A percentile compares a stretch with the other conserved stretches of the same genome.
phyloP scores from a whole-genome alignment of 345 rosid species.

The Brassica cretica region DNA sequence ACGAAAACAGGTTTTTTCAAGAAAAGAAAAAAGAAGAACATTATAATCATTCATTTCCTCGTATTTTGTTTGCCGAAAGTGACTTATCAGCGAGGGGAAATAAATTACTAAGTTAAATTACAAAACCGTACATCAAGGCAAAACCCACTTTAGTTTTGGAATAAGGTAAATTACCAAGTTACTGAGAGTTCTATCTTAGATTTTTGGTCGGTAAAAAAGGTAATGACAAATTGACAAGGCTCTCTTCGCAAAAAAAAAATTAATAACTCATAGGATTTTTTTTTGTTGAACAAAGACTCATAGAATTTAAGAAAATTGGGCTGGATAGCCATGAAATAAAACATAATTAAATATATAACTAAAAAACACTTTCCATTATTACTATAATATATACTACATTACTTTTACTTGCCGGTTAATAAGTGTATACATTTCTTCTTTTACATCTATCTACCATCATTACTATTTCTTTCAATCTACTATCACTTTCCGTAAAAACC shows the following conservation, averaged over 20 bases:
- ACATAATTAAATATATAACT: too few relatives aligned
- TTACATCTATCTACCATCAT: too few relatives aligned
- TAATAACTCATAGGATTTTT: too few relatives aligned
- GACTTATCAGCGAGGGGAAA: slow-evolving; percentile 31
- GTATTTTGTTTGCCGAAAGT: slow-evolving; percentile 35
- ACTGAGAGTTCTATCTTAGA: not conserved
- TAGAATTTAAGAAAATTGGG: not conserved
- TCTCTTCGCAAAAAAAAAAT: too few relatives aligned
- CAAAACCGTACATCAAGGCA: slow-evolving; percentile 23
- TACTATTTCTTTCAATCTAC: too few relatives aligned
- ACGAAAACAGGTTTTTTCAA: slow-evolving; percentile 1
- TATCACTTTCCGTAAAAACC: too few relatives aligned
- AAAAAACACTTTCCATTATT: too few relatives aligned
- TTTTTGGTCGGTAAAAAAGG: not conserved
- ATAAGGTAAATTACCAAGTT: not conserved
- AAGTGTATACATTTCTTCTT: too few relatives aligned
- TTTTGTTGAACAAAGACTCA: too few relatives aligned
- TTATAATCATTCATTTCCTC: slow-evolving; percentile 23
- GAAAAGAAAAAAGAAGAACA: slow-evolving; percentile 3
- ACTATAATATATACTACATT: too few relatives aligned
- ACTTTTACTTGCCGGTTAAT: too few relatives aligned
- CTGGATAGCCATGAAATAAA: too few relatives aligned
- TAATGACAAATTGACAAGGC: not conserved
- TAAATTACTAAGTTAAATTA: slow-evolving; percentile 29
- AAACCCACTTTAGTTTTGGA: slow-evolving; percentile 32